Conservation (phyloP, 306 rosid species). For the Prunus mira region DNA sequence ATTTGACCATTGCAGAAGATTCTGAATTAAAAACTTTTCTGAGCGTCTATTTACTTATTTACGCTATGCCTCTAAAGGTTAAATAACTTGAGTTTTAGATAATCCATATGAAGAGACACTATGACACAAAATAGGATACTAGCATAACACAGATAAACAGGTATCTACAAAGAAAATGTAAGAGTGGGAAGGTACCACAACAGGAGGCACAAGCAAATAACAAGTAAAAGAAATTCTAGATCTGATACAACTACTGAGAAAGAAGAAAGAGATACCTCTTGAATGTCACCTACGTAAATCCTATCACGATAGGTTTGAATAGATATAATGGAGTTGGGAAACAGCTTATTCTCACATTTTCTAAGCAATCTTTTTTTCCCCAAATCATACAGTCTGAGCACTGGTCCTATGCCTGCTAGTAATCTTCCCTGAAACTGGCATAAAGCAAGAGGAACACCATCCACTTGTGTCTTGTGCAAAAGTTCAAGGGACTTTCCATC, state of each 20-base stretch:
- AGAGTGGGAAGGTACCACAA: not conserved
- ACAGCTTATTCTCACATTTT: constrained; percentile 93
- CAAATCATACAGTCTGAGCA: constrained; percentile 86
- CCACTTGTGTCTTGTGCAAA: constrained; percentile 92
- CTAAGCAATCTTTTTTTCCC: constrained; percentile 83
- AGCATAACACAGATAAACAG: not conserved
- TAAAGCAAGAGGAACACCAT: constrained; percentile 91
- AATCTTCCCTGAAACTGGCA: constrained; percentile 96
- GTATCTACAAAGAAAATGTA: not conserved
- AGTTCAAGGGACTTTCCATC: constrained; percentile 94
- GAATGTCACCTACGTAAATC: constrained; percentile 88
- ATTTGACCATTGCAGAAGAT: not conserved
- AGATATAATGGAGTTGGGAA: constrained; percentile 76
- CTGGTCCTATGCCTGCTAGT: constrained; percentile 91
- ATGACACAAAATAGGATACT: not conserved
- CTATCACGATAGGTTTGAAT: constrained; percentile 92
- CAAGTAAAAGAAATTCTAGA: not conserved
- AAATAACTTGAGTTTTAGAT: not conserved
- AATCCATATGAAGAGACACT: not conserved
- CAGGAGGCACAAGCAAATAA: not conserved
- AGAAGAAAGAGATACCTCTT: constrained; percentile 62
- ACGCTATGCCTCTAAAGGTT: not conserved
- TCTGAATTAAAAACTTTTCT: not conserved
- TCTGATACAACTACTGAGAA: not conserved
- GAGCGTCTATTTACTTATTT: not conserved